Evolutionary conservation across 768 basidiomycete genomes (phyloP).

Genomic region (Crepidotus variabilis): DNA sequence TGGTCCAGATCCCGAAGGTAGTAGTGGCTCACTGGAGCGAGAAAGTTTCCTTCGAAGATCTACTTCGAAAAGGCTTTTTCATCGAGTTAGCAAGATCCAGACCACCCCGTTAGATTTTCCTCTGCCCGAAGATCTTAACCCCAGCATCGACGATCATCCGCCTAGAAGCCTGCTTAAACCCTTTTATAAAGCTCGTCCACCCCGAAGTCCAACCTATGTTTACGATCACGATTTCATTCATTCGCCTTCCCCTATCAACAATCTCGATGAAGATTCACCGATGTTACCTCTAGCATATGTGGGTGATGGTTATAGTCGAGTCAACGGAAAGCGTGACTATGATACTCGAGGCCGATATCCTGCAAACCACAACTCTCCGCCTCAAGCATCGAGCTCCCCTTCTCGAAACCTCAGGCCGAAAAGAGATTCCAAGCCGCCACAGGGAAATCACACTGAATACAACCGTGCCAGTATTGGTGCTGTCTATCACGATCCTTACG

Average conservation of each 20-base stretch:
- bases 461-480: background rate
- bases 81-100: conserved; percentile 8
- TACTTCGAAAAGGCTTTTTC: conserved; percentile 12
- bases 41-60: conserved; percentile 10
- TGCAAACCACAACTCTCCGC: background rate
- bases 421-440: background rate
- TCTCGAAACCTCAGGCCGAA: background rate
- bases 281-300: background rate
- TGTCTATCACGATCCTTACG: background rate
- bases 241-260: background rate
- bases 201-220: conserved; percentile 3
- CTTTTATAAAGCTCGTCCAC: conserved; percentile 6
- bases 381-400: background rate
- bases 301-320: background rate
- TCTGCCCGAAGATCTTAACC: background rate
- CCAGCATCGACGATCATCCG: conserved; percentile 17
- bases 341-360: background rate
- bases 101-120: background rate
- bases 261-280: background rate
- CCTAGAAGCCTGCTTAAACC: conserved; percentile 19
- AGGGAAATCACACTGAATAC: background rate
- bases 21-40: conserved; percentile 12
- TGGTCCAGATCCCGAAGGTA: conserved; percentile 24
- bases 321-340: background rate
- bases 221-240: conserved; percentile 30